phyloP scores from a whole-genome alignment of 352 stramenopile genomes.

The Globisporangium mamillatum region DNA sequence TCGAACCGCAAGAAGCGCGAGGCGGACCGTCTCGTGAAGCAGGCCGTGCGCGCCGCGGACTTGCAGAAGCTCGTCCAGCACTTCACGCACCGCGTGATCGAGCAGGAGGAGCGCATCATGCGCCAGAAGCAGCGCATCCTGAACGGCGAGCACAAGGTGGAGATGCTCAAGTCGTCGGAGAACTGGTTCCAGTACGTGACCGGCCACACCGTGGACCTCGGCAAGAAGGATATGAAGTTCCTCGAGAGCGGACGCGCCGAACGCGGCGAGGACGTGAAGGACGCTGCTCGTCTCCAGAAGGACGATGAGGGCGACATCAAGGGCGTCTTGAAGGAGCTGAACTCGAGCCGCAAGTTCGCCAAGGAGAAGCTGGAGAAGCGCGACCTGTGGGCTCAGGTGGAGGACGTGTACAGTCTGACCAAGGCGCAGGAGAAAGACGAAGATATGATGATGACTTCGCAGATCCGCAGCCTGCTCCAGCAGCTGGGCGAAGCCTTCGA shows the following conservation, averaged over 20 bases:
- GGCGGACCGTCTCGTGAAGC: constrained; percentile 79
- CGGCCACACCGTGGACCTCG: constrained; percentile 61
- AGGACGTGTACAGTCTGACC: constrained; percentile 79
- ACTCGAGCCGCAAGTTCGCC: constrained; percentile 49
- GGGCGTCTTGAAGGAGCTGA: constrained; percentile 60
- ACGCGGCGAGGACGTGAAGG: constrained; percentile 72
- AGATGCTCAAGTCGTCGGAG: constrained; percentile 89
- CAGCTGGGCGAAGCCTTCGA: constrained; percentile 86
- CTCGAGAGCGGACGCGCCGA: constrained; percentile 65
- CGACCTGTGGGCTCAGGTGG: constrained; percentile 79
- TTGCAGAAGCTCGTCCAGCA: constrained; percentile 87
- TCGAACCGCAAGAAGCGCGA: constrained; percentile 88
- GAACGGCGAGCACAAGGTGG: constrained; percentile 87
- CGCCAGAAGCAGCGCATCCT: constrained; percentile 89
- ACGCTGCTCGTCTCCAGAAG: constrained; percentile 78
- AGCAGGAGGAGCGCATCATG: constrained; percentile 89
- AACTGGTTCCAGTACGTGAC: constrained; percentile 90
- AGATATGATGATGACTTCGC: constrained; percentile 91
- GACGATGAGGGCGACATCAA: constrained; percentile 82
- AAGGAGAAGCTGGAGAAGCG: constrained; percentile 86
- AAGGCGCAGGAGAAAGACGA: constrained; percentile 88
- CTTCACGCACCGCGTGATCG: constrained; percentile 88
- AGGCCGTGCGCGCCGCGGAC: constrained; percentile 78
- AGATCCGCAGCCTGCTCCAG: constrained; percentile 83
- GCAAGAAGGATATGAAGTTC: constrained; percentile 85